A percentile compares a stretch with the other conserved stretches of the same genome.
These are phyloP conservation scores for Prinsepia uniflora DNA, from an alignment of 306 rosid species.

Conservation along the genomic window DNA sequence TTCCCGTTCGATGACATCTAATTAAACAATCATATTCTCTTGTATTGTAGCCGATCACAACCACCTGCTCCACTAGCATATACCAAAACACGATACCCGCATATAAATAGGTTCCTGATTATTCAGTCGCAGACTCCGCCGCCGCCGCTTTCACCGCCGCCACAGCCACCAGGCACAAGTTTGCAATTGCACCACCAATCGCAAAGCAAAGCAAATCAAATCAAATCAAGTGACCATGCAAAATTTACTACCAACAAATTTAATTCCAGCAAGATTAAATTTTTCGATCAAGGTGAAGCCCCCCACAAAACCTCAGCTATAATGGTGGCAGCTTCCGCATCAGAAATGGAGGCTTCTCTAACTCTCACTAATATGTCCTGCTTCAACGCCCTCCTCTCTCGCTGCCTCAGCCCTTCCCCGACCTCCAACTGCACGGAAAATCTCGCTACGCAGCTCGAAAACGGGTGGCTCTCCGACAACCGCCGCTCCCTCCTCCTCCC, in stretches of 20 bases:
- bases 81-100: neutral
- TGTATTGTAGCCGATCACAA: too few relatives aligned
- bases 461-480: conserved; percentile 48
- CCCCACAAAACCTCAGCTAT: conserved; percentile 93
- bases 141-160: too few relatives aligned
- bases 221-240: too few relatives aligned
- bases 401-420: conserved; percentile 85
- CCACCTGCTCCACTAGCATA: neutral
- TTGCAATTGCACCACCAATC: too few relatives aligned
- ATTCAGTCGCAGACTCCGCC: too few relatives aligned
- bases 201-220: too few relatives aligned
- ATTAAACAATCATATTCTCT: neutral
- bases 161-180: too few relatives aligned
- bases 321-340: conserved; percentile 82
- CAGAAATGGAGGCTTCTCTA: conserved; percentile 56
- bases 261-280: too few relatives aligned
- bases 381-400: conserved; percentile 81
- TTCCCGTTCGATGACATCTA: neutral
- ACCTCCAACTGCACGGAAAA: conserved; percentile 86
- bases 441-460: conserved; percentile 76
- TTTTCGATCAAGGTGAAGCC: conserved; percentile 41
- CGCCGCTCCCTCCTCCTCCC: conserved; percentile 20
- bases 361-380: conserved; percentile 56
- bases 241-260: too few relatives aligned
- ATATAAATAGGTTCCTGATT: neutral